A percentile compares a stretch with the other conserved stretches of the same genome.
These are phyloP conservation scores for Gentiana macrophylla DNA, from an alignment of 257 asterid genomes.

Conservation along the genomic window DNA sequence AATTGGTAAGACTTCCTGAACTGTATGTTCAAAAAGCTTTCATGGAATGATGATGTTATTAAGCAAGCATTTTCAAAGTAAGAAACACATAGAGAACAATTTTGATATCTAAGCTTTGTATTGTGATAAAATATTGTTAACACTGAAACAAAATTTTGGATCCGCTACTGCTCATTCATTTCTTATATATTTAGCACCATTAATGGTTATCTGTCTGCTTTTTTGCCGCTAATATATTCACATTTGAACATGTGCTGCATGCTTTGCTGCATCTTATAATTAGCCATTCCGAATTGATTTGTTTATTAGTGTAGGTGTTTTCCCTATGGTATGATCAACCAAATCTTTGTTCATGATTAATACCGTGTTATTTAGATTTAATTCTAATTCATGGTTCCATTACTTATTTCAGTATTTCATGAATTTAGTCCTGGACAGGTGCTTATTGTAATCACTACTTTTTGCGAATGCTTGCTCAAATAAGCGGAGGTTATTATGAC, in stretches of 20 bases:
- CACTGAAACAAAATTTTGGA: not conserved
- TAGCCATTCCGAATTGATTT: not conserved
- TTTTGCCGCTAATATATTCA: too few species aligned
- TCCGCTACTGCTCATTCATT: not conserved
- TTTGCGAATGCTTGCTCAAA: constrained; percentile 82
- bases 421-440: constrained; percentile 25
- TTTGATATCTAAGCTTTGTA: not conserved
- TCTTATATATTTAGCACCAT: too few species aligned
- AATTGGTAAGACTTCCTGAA: constrained; percentile 37
- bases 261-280: not conserved
- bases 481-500: constrained; percentile 72
- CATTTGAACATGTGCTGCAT: not conserved
- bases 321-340: not conserved
- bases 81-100: not conserved
- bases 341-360: not conserved
- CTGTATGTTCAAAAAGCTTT: constrained; percentile 5
- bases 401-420: not conserved
- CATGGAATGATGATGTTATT: constrained; percentile 1
- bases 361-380: not conserved
- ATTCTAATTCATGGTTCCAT: not conserved
- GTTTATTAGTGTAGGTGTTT: not conserved
- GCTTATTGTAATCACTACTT: constrained; percentile 77
- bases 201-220: too few species aligned
- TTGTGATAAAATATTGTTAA: not conserved
- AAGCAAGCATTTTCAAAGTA: not conserved